phyloP scores from a whole-genome alignment of 2,329 filamentous ascomycete genomes.

The Monilinia fructigena region DNA sequence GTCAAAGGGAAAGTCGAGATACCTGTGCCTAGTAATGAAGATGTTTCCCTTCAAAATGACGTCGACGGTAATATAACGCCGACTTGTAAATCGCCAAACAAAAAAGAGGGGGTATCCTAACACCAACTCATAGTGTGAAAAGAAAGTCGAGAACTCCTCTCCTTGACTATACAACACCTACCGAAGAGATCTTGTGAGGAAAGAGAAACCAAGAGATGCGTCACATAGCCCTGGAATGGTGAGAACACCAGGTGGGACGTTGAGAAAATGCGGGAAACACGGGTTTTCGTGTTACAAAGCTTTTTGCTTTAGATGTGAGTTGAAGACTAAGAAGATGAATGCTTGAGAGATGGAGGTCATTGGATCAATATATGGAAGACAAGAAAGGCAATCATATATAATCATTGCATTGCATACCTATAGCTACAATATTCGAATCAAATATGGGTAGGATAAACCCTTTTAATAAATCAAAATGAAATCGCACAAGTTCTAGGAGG shows the following conservation, averaged over 20 bases:
- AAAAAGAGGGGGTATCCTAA: conserved; percentile 1
- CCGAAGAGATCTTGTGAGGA: conserved; percentile 20
- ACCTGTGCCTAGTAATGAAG: background rate
- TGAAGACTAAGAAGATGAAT: background rate
- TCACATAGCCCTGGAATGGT: conserved; percentile 27
- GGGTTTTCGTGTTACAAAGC: conserved; percentile 56
- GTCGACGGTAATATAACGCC: conserved; percentile 1
- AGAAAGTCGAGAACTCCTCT: conserved; percentile 30
- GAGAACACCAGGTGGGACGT: conserved; percentile 52
- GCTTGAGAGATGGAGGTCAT: background rate
- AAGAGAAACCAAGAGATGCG: conserved; percentile 22
- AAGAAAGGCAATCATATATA: background rate
- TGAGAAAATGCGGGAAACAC: conserved; percentile 53
- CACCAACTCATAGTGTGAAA: conserved; percentile 10
- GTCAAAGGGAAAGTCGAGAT: background rate
- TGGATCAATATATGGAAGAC: background rate
- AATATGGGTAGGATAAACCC: no score
- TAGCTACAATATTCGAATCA: background rate
- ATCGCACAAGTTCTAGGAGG: no score
- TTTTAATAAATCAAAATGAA: background rate
- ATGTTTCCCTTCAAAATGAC: background rate
- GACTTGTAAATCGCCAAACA: background rate
- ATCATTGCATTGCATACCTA: no score
- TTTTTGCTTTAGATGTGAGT: conserved; percentile 57
- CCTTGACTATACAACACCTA: conserved; percentile 32